Base-by-base conservation (phyloP, 2,329 filamentous ascomycete species). In the Raffaelea deltoideospora region DNA sequence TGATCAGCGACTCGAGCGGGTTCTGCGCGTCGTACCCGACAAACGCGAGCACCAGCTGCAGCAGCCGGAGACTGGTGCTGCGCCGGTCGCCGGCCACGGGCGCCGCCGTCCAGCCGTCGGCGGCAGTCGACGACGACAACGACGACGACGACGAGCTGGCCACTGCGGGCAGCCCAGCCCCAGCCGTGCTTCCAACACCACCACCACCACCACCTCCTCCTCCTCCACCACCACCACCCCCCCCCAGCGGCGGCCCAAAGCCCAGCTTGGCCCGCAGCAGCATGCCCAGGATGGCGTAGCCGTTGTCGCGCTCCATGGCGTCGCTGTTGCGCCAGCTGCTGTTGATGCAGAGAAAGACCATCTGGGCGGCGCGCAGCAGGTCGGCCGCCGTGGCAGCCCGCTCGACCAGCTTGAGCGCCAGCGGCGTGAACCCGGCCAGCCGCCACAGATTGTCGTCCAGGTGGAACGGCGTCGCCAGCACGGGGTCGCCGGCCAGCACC, bases 261-360 rank as follows among this genome's bases (percentile, higher is more conserved):
- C 79, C 80, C 23, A 94, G 64, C 53, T 94, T 95, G 37, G 83
- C 81, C 37, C 85, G 77, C 19, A 98, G 59, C 15, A 96, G 67
- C 55, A 86, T 76, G 29, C 81, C 81, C 35, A 98, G 61, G 26
- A 96, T 82, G 20, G 83, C 80, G 52, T 95, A 98, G 0, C 88
- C 92, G 47, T 92, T 90, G 41, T 93, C 86, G 48, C 83, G 78
- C 55, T 98, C 90, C 81, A 98, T 95, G 20, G 90, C 87, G 54
- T 98, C 92, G 47, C 90, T 96, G 46, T 96, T 96, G 44, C 90
- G 74, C 90, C 92, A 98, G 52, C 82, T 96, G 44, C 82, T 79
- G 45, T 82, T 79, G 34, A 95, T 81, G 41, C 83, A 84, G 45
- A 82, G 75, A 43, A 95, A 86, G 20, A 94, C 65, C 48, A 92